Percentiles rank a stretch among this genome's conserved stretches.
phyloP scores from a whole-genome alignment of 1,139 yeast species.

The Blastobotrys arbuscula region DNA sequence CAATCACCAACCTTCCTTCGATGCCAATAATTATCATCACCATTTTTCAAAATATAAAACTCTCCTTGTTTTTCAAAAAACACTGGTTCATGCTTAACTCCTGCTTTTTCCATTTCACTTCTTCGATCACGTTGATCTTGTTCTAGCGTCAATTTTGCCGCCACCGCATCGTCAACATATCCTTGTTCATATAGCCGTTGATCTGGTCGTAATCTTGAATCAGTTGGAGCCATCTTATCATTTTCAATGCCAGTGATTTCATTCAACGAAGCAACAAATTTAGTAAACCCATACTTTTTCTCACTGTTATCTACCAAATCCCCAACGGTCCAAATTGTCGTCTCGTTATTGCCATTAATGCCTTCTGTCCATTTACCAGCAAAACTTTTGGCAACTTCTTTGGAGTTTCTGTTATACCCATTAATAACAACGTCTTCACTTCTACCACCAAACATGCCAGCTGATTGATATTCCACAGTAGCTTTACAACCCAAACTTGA shows the following conservation, averaged over 20 bases:
- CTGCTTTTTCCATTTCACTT: conserved; percentile 46
- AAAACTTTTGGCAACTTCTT: conserved; percentile 36
- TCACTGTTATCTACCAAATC: conserved; percentile 52
- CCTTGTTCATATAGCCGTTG: conserved; percentile 67
- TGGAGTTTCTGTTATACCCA: conserved; percentile 41
- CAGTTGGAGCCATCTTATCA: conserved; percentile 69
- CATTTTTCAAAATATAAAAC: conserved; percentile 58
- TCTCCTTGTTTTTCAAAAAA: conserved; percentile 46
- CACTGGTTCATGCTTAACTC: conserved; percentile 47
- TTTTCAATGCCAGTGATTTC: conserved; percentile 68
- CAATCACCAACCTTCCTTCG: conserved; percentile 40
- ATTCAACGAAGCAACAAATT: conserved; percentile 74
- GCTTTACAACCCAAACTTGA: conserved; percentile 67
- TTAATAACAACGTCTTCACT: conserved; percentile 68
- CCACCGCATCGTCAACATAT: conserved; percentile 63
- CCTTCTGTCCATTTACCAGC: conserved; percentile 74
- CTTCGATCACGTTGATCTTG: conserved; percentile 78
- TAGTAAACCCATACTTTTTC: conserved; percentile 78
- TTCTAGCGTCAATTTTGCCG: conserved; percentile 60
- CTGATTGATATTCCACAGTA: conserved; percentile 57
- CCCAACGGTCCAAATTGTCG: conserved; percentile 57
- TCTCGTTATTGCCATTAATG: conserved; percentile 14
- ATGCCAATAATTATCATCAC: conserved; percentile 74
- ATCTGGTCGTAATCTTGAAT: conserved; percentile 87
- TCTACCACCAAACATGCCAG: conserved; percentile 76